Base-by-base conservation (phyloP, 164 flowering plant species). In the Kalanchoe fedtschenkoi region DNA sequence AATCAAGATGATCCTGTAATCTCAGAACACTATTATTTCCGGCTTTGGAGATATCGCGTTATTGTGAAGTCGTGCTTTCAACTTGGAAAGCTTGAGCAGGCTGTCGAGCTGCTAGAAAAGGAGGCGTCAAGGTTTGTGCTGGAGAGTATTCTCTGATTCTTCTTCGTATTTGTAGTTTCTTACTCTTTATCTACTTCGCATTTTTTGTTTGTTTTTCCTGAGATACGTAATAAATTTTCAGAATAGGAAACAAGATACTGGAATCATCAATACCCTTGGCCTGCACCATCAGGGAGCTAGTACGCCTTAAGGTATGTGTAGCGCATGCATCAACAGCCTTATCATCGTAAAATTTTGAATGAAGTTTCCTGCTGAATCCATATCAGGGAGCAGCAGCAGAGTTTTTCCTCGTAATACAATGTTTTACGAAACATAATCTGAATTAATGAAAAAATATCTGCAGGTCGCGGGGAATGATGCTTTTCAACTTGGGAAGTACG, bases 401-500 rank as follows among this genome's bases (percentile, higher is more conserved):
- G 8, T 16, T 56, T n/a, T 30, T 29, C 2, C 33, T 24, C 2
- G 26, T 21, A n/a, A 10, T 4, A 15, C 8, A 16, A 6, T 30
- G 11, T 21, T 34, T n/a, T 24, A 7, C 5, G 3, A 19, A 32
- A n/a, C 21, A 19, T 34, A 28, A 7, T 41, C 38, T 19, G 8
- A 39, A 42, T 14, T 38, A 5, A 5, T 26, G 65, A 44, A 26
- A 66, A 73, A 42, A 56, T 55, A 56, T 62, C 41, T 70, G 41
- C 78, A 93, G 97, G 78, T 69, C 64, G 83, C 84, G 30, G 99
- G 99, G 44, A 95, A 95, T 82, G 88, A 86, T 77, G 89, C 93
- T 57, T 83, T 88, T 77, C 79, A 67, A 53, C 70, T 83, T 17
- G 83, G 88, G 68, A 82, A 66, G 66, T 80, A 84, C 75, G 38